Evolutionary conservation across 2,329 filamentous ascomycete genomes (phyloP), one percentile per base, ranked within the genome.

Genomic region (Pestalotiopsis sp.): DNA sequence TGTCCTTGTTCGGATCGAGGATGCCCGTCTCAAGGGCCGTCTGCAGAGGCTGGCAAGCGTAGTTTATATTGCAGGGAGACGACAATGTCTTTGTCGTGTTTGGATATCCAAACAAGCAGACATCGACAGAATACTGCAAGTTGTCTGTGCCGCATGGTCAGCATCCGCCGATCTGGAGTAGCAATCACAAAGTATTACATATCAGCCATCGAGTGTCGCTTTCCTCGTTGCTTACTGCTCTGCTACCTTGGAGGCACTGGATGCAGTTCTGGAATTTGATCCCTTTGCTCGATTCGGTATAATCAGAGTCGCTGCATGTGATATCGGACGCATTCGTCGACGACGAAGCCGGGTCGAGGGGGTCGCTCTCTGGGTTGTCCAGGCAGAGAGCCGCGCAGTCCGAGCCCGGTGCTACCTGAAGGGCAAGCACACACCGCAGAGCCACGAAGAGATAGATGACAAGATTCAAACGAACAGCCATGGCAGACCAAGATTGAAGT

Each of bases 371-470:
- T 0, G 74, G 68, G 2, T 78, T 76, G 68, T 85, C 81, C 4
- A 86, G 73, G 67, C 87, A 89, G 2, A 83, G 68, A 0, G 81
- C 75, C 0, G 85, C 81, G 72, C 87, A 89, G 11, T 79, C 73
- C 0, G 87, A 89, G 11, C 83, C 83, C 0, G 86, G 84, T 1
- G 85, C 83, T 2, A 88, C 82, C 65, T 85, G 78, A 2, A 88
- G 76, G 2, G 80, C 81, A 12, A 61, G 13, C 11, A 41, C 60
- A 23, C 14, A 58, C 14, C 6, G 45, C 14, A 49, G 45, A 59
- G 55, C 55, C 20, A 3, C 23, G 25, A 5, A 31, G 55, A 59
- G 20, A 25, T 13, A 31, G 55, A 59, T 7, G 20, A 11, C 7
- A 59, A 49, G 45, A 49, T 4, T n/a, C 45, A 14, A 49, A 6